Percentiles rank a stretch among this genome's conserved stretches.
Evolutionary conservation across 352 stramenopile genomes (phyloP).

Genomic region (Globisporangium uncinulatum): DNA sequence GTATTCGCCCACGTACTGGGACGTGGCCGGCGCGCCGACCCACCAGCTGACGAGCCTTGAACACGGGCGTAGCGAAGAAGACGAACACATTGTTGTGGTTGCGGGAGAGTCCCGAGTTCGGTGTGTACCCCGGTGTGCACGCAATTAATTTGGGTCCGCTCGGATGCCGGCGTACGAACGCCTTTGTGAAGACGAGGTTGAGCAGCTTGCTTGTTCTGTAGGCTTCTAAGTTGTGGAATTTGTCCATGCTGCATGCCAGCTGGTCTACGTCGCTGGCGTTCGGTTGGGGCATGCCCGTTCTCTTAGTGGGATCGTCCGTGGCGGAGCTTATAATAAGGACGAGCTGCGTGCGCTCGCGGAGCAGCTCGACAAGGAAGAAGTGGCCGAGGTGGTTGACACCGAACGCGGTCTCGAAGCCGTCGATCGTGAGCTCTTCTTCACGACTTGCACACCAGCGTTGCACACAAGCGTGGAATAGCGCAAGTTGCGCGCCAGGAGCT

Average conservation of each 20-base stretch:
- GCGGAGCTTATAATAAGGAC: constrained; percentile 19
- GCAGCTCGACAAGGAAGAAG: constrained; percentile 25
- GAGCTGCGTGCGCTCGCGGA: constrained; percentile 17
- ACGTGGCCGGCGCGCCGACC: constrained; percentile 7
- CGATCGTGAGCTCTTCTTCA: constrained; percentile 14
- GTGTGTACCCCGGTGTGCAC: constrained; percentile 22
- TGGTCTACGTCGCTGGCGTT: constrained; percentile 21
- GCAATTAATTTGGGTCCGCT: constrained; percentile 14
- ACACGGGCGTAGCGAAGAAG: too few relatives aligned
- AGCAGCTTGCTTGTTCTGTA: constrained; percentile 29
- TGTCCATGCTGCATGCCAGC: constrained; percentile 14
- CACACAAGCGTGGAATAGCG: constrained; percentile 25
- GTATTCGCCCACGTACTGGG: constrained; percentile 17
- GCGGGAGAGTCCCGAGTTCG: constrained; percentile 18
- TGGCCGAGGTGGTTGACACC: constrained; percentile 35
- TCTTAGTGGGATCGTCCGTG: constrained; percentile 25
- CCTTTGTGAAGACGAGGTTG: constrained; percentile 21
- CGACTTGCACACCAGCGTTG: constrained; percentile 32
- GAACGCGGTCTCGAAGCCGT: constrained; percentile 36
- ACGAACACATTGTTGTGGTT: constrained; percentile 3
- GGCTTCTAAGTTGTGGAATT: constrained; percentile 14
- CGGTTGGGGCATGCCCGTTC: constrained; percentile 5
- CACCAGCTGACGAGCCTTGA: neutral
- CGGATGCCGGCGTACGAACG: constrained; percentile 20
- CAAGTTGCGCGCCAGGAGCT: constrained; percentile 14